Evolutionary conservation across 257 asterid genomes (phyloP).

Genomic region (Eustoma russellianum): DNA sequence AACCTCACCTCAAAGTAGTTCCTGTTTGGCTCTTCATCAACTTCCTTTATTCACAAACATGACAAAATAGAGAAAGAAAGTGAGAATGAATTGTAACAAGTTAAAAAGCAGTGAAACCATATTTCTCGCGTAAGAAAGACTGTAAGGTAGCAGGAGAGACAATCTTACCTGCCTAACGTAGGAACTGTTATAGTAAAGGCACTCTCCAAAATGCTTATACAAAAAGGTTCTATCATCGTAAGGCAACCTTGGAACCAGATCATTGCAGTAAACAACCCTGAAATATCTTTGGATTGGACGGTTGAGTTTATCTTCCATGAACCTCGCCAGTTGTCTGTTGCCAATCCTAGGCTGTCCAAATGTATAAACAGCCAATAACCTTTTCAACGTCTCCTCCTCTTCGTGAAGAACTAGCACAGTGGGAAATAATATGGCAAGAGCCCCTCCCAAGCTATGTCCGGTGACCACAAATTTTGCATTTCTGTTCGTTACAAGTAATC

Average conservation of each 20-base stretch:
- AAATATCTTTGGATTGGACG: background rate
- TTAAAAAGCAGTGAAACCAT: background rate
- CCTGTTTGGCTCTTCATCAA: slow-evolving; percentile 46
- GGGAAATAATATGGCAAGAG: slow-evolving; percentile 6
- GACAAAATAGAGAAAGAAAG: background rate
- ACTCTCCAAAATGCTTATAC: slow-evolving; percentile 57
- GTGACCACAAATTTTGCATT: slow-evolving; percentile 10
- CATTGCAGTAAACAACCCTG: slow-evolving; percentile 7
- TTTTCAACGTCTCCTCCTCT: slow-evolving; percentile 1
- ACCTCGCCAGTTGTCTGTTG: background rate
- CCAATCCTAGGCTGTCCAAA: slow-evolving; percentile 12
- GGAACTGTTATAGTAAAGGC: slow-evolving; percentile 42
- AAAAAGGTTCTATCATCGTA: background rate
- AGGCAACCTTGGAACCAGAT: background rate
- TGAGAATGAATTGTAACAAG: background rate
- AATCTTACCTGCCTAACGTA: slow-evolving; percentile 22
- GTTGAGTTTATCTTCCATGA: background rate
- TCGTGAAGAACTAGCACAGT: slow-evolving; percentile 2
- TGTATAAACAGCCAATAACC: slow-evolving; percentile 6
- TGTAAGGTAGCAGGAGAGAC: too few species aligned
- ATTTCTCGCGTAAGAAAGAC: too few species aligned
- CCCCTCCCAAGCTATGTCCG: slow-evolving; percentile 13
- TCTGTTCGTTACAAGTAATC: background rate
- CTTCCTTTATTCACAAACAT: slow-evolving; percentile 18
- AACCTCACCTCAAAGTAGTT: slow-evolving; percentile 36